Base-by-base conservation (phyloP, 2,329 filamentous ascomycete species). In the Arthrobotrys sphaeroides region DNA sequence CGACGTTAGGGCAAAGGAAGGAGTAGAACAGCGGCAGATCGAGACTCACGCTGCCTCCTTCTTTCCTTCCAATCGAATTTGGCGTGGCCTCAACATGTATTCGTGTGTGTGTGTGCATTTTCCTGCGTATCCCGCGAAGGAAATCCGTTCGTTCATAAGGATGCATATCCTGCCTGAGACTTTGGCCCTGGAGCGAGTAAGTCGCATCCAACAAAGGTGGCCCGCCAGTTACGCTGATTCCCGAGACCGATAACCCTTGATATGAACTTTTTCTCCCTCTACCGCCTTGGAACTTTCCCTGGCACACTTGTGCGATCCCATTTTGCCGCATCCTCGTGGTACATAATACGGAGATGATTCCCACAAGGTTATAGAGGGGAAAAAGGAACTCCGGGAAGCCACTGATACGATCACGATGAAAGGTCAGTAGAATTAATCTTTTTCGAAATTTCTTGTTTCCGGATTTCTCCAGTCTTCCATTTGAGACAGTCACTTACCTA, bases 341-440 rank as follows among this genome's bases (percentile, higher is more conserved):
- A 75, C 64, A 75, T 75, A 75, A 69, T 69, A 75, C 72, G 72
- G 72, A 75, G 64, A 75, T 69, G 64, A 64, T 75, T 69, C 72
- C 64, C 72, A 75, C 62, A 61, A 68, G 38, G 59, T 43, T 38
- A 64, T 59, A 64, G 57, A 43, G 22, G 24, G 45, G 26, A 38
- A n/a, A n/a, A n/a, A 61, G 20, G 24, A 45, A 55, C 49, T 55
- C 49, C 49, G 49, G 62, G 31, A 45, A 69, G 57, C 53, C 31
- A 38, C 64, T 59, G 55, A 64, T 75, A 61, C 61, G 69, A 28
- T 67, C 53, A 57, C 45, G 45, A 16, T 49, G 43, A 33, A 22
- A 62, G 55, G n/a, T n/a, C n/a, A 13, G 22, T 38, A 64, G 28
- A 45, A 22, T 33, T 38, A 18, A 28, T 33, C 47, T 31, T 43